Base-by-base conservation (phyloP, 495 filamentous ascomycete species). In the Saxophila tyrrhenica region DNA sequence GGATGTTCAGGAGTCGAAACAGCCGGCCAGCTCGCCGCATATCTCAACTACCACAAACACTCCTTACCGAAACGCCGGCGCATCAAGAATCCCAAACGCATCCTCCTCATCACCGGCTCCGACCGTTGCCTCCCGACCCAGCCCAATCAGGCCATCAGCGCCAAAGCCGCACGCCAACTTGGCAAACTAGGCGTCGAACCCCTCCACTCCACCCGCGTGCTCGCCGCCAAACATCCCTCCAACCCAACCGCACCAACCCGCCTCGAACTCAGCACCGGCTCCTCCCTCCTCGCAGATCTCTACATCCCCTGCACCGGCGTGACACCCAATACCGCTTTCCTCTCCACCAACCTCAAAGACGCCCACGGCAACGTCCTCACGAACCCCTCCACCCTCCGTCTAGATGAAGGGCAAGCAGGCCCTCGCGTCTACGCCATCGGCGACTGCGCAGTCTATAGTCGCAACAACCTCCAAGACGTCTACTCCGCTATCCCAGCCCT, bases 401-500 rank as follows among this genome's bases (percentile, higher is more conserved):
- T 68, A 0, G 41, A 55, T 1, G 25, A 20, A 3, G 39, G 47
- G 10, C 5, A 1, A 13, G 17, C 25, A 16, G 58, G 54, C 21
- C 48, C 50, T 24, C 21, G 62, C 8, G 48, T 65, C 19, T 68
- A 65, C 52, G 60, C 62, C 42, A 41, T 63, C 38, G 65, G 64
- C 41, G 64, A 68, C 56, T 62, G 62, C 52, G 65, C 64, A 21
- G 32, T 39, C 45, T 68, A 65, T 48, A 53, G 41, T 17, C 58
- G 50, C 35, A 66, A 66, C 42, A 60, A 50, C 44, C 38, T 65
- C 2, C 48, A 57, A 10, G 65, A 66, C 32, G 62, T 67, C 39
- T 66, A 66, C 48, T 63, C 61, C 10, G 61, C 64, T 3, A 52
- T 64, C 13, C 64, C 64, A 5, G 51, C 59, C 39, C 57, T 68